Percentiles rank a stretch among this genome's conserved stretches.
phyloP scores from a whole-genome alignment of 2,329 filamentous ascomycete genomes.

The Penicillium sp. region DNA sequence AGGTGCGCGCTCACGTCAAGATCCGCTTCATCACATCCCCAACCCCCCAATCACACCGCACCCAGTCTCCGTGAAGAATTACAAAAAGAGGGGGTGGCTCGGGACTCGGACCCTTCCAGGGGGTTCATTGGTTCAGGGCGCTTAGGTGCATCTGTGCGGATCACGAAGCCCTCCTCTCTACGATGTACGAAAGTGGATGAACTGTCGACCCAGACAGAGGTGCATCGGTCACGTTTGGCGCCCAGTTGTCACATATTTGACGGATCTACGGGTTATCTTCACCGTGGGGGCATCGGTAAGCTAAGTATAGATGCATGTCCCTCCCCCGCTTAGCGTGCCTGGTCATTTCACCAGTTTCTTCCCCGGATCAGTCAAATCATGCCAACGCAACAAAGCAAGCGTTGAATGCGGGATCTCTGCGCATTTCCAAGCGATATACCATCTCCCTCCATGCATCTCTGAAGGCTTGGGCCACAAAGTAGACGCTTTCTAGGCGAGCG shows the following conservation, averaged over 20 bases:
- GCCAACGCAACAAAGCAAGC: constrained; percentile 6
- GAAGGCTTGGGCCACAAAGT: not conserved
- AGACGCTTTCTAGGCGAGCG: not conserved
- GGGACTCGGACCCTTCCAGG: not conserved
- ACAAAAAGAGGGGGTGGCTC: constrained; percentile 11
- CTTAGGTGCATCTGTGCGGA: constrained; percentile 17
- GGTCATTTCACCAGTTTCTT: not conserved
- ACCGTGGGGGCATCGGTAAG: not conserved
- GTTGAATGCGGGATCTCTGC: not conserved
- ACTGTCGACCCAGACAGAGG: not conserved
- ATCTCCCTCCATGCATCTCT: not conserved
- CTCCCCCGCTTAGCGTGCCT: constrained; percentile 6
- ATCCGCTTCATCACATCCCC: constrained; percentile 24
- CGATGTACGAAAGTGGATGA: not conserved
- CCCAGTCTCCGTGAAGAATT: constrained; percentile 16
- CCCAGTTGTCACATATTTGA: constrained; percentile 13
- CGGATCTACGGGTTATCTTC: not conserved
- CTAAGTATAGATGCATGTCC: constrained; percentile 7
- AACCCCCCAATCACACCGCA: constrained; percentile 19
- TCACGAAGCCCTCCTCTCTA: constrained; percentile 17
- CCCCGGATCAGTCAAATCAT: constrained; percentile 6
- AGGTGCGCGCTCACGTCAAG: constrained; percentile 11
- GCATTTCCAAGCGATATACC: not conserved
- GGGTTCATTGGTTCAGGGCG: constrained; percentile 15
- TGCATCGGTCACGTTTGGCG: constrained; percentile 18